Conservation (phyloP, 768 basidiomycete genomes). For the Cantharellus cinnabarinus region DNA sequence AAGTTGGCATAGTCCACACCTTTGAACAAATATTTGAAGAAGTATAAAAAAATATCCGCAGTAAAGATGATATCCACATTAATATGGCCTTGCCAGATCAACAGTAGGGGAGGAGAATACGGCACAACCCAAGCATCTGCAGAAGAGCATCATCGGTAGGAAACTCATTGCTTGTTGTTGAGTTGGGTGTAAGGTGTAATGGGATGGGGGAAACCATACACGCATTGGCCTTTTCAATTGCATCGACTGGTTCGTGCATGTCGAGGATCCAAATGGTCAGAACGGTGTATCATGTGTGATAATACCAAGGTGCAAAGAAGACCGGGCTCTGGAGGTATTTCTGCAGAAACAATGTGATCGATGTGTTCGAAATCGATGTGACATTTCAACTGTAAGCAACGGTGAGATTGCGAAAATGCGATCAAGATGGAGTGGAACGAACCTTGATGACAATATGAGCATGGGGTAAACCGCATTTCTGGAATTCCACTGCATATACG, state of each 20-base stretch:
- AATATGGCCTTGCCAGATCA: conserved; percentile 6
- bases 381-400: too few relatives aligned
- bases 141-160: not conserved
- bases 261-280: conserved; percentile 17
- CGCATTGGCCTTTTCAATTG: too few relatives aligned
- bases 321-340: too few relatives aligned
- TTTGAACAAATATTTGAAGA: conserved; percentile 11
- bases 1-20: not conserved
- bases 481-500: too few relatives aligned
- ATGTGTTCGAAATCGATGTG: too few relatives aligned
- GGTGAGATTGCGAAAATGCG: too few relatives aligned
- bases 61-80: conserved; percentile 4
- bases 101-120: conserved; percentile 2
- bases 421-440: too few relatives aligned
- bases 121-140: conserved; percentile 3
- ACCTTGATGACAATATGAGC: too few relatives aligned
- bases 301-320: too few relatives aligned
- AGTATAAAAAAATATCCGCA: conserved; percentile 4
- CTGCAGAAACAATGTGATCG: too few relatives aligned
- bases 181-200: conserved; percentile 12
- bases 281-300: too few relatives aligned
- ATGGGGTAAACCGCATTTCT: too few relatives aligned
- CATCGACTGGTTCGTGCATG: conserved; percentile 17
- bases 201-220: conserved; percentile 10
- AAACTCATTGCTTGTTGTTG: conserved; percentile 13